phyloP scores from a whole-genome alignment of 768 basidiomycete genomes.

The Kondoa subrosea region DNA sequence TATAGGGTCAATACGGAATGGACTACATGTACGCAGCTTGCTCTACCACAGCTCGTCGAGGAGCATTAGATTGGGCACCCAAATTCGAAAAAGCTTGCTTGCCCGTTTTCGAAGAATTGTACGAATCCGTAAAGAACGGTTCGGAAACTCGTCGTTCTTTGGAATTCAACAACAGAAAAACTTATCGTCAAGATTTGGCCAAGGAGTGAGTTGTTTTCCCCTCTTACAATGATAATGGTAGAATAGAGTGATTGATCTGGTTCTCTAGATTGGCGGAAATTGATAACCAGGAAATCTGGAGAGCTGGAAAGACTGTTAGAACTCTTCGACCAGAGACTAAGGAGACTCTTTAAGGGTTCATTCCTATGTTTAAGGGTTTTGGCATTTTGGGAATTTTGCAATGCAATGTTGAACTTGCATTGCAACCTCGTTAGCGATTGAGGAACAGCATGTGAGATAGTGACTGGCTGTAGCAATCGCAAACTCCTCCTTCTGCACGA shows the following conservation, averaged over 20 bases:
- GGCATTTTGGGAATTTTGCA: no score
- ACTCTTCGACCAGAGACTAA: conserved; percentile 15
- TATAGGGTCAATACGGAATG: conserved; percentile 38
- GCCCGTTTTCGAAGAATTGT: conserved; percentile 86
- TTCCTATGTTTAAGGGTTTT: neutral
- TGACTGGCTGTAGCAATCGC: no score
- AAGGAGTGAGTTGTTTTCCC: conserved; percentile 40
- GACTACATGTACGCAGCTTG: conserved; percentile 87
- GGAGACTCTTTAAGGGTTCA: conserved; percentile 9
- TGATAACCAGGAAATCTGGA: conserved; percentile 97
- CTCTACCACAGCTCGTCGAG: conserved; percentile 96
- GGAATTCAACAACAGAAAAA: conserved; percentile 81
- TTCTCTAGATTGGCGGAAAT: conserved; percentile 53
- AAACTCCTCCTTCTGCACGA: no score
- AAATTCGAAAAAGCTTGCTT: conserved; percentile 74
- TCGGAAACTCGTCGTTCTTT: conserved; percentile 93
- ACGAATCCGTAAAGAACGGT: conserved; percentile 83
- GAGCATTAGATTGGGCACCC: conserved; percentile 97
- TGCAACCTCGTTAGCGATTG: no score
- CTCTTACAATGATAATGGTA: neutral
- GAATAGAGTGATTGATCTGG: neutral
- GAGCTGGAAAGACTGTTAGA: conserved; percentile 85
- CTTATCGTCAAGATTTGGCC: conserved; percentile 82
- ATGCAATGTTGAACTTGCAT: no score
- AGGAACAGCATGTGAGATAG: no score